Base-by-base conservation (phyloP, 225 moss, liverwort and hornwort species). In the Lunularia cruciata region DNA sequence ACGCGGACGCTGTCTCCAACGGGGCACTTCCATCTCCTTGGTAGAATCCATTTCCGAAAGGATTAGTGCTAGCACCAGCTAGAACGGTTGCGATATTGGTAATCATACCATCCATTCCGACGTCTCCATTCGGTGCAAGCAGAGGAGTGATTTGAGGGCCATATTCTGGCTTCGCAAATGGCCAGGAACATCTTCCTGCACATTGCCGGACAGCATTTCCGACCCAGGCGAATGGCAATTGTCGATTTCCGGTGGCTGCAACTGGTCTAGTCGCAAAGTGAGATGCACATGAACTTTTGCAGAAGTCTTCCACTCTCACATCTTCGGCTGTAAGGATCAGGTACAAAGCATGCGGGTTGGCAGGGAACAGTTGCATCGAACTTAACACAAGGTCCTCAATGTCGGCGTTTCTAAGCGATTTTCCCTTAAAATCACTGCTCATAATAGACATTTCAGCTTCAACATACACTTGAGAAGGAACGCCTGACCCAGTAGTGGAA, bases 121-220 rank as follows among this genome's bases (percentile, higher is more conserved):
- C 75, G 58, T 89, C 87, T 32, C 80, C 89, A 63, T 83, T 92
- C 1, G 91, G 91, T 0, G 91, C 70, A 38, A 80, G 75, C 43
- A 86, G 8, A 20, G 87, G 38, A 16, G 73, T 73, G 30, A 68
- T 73, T 0, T 26, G 2, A 1, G 89, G 89, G 3, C 89, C 89
- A 14, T 75, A 87, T 0, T 70, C 63, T 0, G 91, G 77, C 13
- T 68, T 53, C 0, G 89, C 85, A 3, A 81, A 92, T 0, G 91
- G 91, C 91, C 91, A 92, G 2, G 91, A 85, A 66, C 91, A 92
- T 57, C 72, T 74, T 0, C 87, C 91, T 25, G 89, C 86, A 71
- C 91, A 92, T 42, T 92, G 89, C 2, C 77, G 69, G 4, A 61
- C 89, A 0, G 91, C 76, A 28, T 92, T 84, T 0, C 91, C 91